phyloP scores from a whole-genome alignment of 352 stramenopile genomes.

The Phytopythium litorale region DNA sequence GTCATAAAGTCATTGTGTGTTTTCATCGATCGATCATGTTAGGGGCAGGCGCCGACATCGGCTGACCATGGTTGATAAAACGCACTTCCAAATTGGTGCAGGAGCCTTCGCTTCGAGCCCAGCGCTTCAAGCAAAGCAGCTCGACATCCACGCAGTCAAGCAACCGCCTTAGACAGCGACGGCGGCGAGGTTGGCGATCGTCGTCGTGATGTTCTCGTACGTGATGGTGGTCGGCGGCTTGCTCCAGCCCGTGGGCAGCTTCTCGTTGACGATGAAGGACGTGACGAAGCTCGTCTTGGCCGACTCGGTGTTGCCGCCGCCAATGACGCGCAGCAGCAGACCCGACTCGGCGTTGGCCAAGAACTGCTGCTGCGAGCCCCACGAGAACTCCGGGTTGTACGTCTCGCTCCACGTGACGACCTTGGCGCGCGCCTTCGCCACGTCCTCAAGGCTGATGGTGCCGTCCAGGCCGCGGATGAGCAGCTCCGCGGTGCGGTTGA shows the following conservation, averaged over 20 bases:
- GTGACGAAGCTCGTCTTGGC: conserved; percentile 14
- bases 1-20: too few species aligned
- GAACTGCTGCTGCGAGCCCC: conserved; percentile 16
- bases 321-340: conserved; percentile 20
- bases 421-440: conserved; percentile 13
- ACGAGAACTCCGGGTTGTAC: conserved; percentile 16
- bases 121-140: too few species aligned
- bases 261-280: conserved; percentile 21
- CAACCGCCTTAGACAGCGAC: not conserved
- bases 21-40: too few species aligned
- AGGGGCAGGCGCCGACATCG: too few species aligned
- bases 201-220: conserved; percentile 5
- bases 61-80: too few species aligned
- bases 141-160: too few species aligned
- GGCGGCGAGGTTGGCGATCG: conserved; percentile 1
- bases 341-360: conserved; percentile 19
- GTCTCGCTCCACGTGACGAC: conserved; percentile 8
- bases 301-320: conserved; percentile 17
- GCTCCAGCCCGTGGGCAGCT: conserved; percentile 19
- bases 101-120: too few species aligned
- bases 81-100: too few species aligned
- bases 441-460: conserved; percentile 8
- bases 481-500: conserved; percentile 13
- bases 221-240: conserved; percentile 12
- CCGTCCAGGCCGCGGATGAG: conserved; percentile 12